Percentiles rank a stretch among this genome's conserved stretches.
phyloP scores from a whole-genome alignment of 2,329 filamentous ascomycete genomes.

The Coccinonectria pachysandricola region DNA sequence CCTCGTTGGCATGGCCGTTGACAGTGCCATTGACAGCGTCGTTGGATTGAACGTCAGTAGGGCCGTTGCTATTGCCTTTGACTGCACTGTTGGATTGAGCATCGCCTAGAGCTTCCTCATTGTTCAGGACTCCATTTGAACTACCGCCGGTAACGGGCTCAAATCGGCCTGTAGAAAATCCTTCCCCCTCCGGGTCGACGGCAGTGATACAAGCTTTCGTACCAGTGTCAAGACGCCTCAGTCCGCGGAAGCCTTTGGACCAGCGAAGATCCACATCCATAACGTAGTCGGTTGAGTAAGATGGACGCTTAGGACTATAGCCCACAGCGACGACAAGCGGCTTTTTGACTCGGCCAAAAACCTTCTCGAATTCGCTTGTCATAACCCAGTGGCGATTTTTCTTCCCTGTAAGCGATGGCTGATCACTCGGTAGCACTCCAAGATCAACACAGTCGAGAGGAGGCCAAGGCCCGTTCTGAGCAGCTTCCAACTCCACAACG shows the following conservation, averaged over 20 bases:
- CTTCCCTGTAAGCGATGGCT: slow-evolving; percentile 10
- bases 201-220: slow-evolving; percentile 35
- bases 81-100: slow-evolving; percentile 6
- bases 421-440: slow-evolving; percentile 14
- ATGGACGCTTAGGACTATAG: slow-evolving; percentile 13
- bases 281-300: slow-evolving; percentile 31
- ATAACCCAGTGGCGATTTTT: slow-evolving; percentile 28
- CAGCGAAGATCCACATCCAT: slow-evolving; percentile 40
- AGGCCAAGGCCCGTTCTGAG: slow-evolving; percentile 40
- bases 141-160: slow-evolving; percentile 12
- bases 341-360: slow-evolving; percentile 33
- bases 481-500: slow-evolving; percentile 41
- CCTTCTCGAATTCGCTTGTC: slow-evolving; percentile 29
- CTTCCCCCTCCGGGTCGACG: slow-evolving; percentile 24
- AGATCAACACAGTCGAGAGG: slow-evolving; percentile 32
- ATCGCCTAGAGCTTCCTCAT: slow-evolving; percentile 6
- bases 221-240: slow-evolving; percentile 27
- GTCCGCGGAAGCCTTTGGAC: slow-evolving; percentile 30
- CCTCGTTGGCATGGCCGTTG: slow-evolving; percentile 15
- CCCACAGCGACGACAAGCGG: slow-evolving; percentile 20
- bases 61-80: slow-evolving; percentile 2
- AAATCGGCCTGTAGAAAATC: slow-evolving; percentile 14
- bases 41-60: slow-evolving; percentile 4
- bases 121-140: slow-evolving; percentile 4
- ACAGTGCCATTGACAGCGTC: slow-evolving; percentile 1